phyloP scores from a whole-genome alignment of 495 filamentous ascomycete species.

The Trichocladium antarcticum region DNA sequence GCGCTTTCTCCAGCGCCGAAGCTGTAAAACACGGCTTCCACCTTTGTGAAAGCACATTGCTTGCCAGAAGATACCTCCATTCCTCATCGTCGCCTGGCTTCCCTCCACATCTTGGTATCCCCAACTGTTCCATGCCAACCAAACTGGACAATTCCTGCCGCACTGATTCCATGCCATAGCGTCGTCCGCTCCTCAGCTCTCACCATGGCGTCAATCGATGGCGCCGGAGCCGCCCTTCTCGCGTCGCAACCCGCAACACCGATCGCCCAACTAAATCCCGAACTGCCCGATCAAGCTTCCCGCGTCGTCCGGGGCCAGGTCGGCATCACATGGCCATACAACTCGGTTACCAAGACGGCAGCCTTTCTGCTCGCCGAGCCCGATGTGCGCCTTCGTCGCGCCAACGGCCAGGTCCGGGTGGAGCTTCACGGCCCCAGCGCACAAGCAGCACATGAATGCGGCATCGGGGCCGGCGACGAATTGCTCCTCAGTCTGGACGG shows the following conservation, averaged over 20 bases:
- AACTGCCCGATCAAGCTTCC: constrained; percentile 26
- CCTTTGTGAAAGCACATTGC: not conserved
- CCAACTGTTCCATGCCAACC: too few species aligned
- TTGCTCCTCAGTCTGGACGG: constrained; percentile 58
- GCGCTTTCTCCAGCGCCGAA: not conserved
- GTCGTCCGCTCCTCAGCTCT: not conserved
- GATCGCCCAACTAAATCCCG: constrained; percentile 61
- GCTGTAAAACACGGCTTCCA: not conserved
- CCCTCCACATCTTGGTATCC: too few species aligned
- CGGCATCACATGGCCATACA: constrained; percentile 87
- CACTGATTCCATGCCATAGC: constrained; percentile 2
- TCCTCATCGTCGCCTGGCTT: too few species aligned
- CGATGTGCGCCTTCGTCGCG: constrained; percentile 71
- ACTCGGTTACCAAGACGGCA: constrained; percentile 55
- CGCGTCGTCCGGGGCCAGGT: constrained; percentile 49
- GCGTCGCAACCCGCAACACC: constrained; percentile 24
- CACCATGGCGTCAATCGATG: constrained; percentile 18
- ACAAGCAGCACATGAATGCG: constrained; percentile 51
- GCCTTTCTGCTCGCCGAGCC: constrained; percentile 74
- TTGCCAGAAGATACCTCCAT: too few species aligned
- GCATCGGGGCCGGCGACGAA: constrained; percentile 66
- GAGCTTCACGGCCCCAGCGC: constrained; percentile 65
- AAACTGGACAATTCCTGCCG: not conserved
- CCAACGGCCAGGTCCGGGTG: constrained; percentile 72
- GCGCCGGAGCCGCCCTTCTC: constrained; percentile 7